These are phyloP conservation scores for Plasmodium gonderi DNA, from an alignment of 169 alveolate genomes.

Conservation along the genomic window DNA sequence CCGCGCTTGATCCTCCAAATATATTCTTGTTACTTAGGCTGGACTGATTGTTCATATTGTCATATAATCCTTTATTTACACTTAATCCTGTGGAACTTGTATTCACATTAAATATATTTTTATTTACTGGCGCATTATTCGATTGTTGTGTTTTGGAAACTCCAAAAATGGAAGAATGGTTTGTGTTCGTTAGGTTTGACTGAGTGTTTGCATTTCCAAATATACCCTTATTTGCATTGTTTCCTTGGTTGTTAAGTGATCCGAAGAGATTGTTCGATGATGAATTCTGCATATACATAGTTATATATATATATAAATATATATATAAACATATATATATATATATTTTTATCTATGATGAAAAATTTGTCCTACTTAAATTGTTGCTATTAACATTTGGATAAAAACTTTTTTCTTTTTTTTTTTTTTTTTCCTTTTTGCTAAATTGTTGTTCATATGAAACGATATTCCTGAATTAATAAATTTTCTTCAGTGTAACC, in stretches of 20 bases:
- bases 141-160: slow-evolving; percentile 41
- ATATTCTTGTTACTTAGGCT: slow-evolving; percentile 38
- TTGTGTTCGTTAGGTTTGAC: slow-evolving; percentile 18
- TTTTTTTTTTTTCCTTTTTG: no score
- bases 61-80: slow-evolving; percentile 49
- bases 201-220: slow-evolving; percentile 49
- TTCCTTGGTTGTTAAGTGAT: slow-evolving; percentile 52
- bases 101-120: slow-evolving; percentile 42
- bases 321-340: no score
- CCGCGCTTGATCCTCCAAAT: slow-evolving; percentile 42
- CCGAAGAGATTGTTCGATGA: slow-evolving; percentile 61
- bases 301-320: not conserved
- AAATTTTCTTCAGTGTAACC: not conserved
- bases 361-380: no score
- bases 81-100: slow-evolving; percentile 9
- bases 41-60: slow-evolving; percentile 40
- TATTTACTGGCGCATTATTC: slow-evolving; percentile 46
- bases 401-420: not conserved
- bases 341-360: not conserved
- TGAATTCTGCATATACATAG: slow-evolving; percentile 69
- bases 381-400: not conserved
- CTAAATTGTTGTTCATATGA: not conserved
- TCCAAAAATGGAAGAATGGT: slow-evolving; percentile 57
- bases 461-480: not conserved
- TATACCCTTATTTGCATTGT: slow-evolving; percentile 52